A percentile compares a stretch with the other conserved stretches of the same genome.
These are phyloP conservation scores for Metarhizium robertsii DNA, from an alignment of 2,329 filamentous ascomycete genomes.

Conservation along the genomic window DNA sequence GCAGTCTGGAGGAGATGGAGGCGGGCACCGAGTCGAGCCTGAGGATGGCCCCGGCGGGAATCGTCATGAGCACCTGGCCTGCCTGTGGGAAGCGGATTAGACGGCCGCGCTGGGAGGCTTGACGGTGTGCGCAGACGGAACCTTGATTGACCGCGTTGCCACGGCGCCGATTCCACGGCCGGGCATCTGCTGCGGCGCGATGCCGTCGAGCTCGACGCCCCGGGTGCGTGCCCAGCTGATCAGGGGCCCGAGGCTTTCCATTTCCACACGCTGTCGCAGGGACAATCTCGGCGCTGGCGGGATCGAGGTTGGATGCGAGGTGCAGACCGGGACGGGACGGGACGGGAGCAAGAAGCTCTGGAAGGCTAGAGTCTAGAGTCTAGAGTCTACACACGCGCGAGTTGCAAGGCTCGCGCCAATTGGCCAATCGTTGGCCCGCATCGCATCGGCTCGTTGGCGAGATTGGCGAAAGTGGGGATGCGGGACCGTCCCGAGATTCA, in stretches of 20 bases:
- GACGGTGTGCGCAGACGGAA: no score
- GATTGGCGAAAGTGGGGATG: no score
- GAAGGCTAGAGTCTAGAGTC: no score
- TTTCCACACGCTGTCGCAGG: conserved; percentile 16
- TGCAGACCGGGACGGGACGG: no score
- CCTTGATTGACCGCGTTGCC: no score
- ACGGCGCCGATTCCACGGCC: neutral
- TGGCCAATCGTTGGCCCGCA: neutral
- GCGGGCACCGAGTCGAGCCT: conserved; percentile 40
- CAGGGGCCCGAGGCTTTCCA: neutral
- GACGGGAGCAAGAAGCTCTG: no score
- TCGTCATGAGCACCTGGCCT: conserved; percentile 50
- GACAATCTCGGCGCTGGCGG: no score
- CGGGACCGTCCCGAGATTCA: no score
- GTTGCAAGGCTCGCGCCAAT: no score
- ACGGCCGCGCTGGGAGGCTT: neutral
- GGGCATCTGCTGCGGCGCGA: neutral
- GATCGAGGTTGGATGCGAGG: no score
- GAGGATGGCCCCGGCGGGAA: conserved; percentile 56
- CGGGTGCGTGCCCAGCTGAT: neutral
- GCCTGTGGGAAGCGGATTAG: conserved; percentile 15
- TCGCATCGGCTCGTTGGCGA: neutral
- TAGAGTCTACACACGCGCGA: no score
- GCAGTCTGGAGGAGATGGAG: no score
- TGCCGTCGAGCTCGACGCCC: neutral